A percentile compares a stretch with the other conserved stretches of the same genome.
Evolutionary conservation across 2,329 filamentous ascomycete genomes (phyloP).

Genomic region (Colletotrichum paranaense): DNA sequence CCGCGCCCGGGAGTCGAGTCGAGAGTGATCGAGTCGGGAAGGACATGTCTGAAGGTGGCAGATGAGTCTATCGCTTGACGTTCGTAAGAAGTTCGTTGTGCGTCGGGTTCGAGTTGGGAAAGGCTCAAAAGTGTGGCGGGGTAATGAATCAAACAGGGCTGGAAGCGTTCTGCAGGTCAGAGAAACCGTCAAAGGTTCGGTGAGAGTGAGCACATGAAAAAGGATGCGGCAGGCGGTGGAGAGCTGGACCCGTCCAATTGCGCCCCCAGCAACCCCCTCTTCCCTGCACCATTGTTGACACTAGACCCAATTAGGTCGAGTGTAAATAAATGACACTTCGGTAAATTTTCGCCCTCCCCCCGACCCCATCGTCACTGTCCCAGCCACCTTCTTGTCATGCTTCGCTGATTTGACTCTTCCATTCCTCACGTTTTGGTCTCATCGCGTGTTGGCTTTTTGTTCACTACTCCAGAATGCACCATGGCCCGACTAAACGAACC

Average conservation of each 20-base stretch:
- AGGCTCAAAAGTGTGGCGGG: not conserved
- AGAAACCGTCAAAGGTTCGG: not conserved
- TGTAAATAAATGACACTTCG: slow-evolving; percentile 38
- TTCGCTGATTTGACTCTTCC: slow-evolving; percentile 17
- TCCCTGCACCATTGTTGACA: slow-evolving; percentile 10
- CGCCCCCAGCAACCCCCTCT: slow-evolving; percentile 34
- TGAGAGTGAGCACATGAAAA: slow-evolving; percentile 25
- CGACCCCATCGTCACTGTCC: slow-evolving; percentile 30
- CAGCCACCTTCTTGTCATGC: slow-evolving; percentile 34
- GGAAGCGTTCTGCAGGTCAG: not conserved
- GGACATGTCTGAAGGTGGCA: slow-evolving; percentile 56
- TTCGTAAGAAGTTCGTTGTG: not conserved
- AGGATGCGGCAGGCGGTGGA: slow-evolving; percentile 13
- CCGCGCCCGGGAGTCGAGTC: slow-evolving; percentile 75
- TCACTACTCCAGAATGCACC: slow-evolving; percentile 48
- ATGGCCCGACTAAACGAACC: slow-evolving; percentile 89
- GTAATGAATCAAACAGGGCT: not conserved
- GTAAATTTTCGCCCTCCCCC: slow-evolving; percentile 35
- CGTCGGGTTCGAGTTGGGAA: not conserved
- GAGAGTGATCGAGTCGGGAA: slow-evolving; percentile 68
- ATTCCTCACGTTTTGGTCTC: slow-evolving; percentile 25
- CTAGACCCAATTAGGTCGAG: slow-evolving; percentile 31
- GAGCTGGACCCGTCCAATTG: not conserved
- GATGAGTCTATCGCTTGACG: not conserved
- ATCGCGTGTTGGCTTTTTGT: slow-evolving; percentile 1